Evolutionary conservation across 1,139 yeast genomes (phyloP), one percentile per base, ranked within the genome.

Genomic region (Taiozyma sp.): DNA sequence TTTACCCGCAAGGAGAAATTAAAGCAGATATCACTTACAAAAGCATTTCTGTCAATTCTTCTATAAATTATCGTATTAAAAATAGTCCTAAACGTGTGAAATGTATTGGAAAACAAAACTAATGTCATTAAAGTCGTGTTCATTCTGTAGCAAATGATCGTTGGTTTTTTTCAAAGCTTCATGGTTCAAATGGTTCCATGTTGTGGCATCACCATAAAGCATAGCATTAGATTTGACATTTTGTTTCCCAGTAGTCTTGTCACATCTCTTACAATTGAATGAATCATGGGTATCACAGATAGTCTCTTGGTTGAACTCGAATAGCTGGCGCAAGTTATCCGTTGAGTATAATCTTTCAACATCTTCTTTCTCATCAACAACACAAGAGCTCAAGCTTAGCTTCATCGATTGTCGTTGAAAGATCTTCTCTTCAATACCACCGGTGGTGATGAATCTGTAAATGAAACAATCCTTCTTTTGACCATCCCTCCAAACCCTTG

Each of bases 401-500:
- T 93, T 93, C 88, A 95, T 93, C n/a, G 95, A 84, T 66, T 93
- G 99, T 52, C 99, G 76, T 69, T 93, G 99, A 69, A 88, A 89
- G 32, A 93, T 93, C 69, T 93, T 93, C 62, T 93, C 99, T 64
- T 93, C 99, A 50, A 93, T 93, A 0, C 97, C 83, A 24, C 99
- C 99, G 0, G 98, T 91, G 13, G 95, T 80, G 53, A 93, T 91
- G 59, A 93, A 90, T 59, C 99, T 75, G 66, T 93, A 93, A 48
- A 93, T 95, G 63, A 86, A 93, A 70, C 99, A 93, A 67, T 88
- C 96, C 68, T 93, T 93, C 75, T 88, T 91, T 64, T 93, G 99
- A 0, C 99, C 99, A 70, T 93, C 99, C 74, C 99, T 85, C 99
- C 99, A 93, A 4, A 93, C 97, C 67, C 99, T 80, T 0, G 99